Percentiles rank a stretch among this genome's conserved stretches.
These are phyloP conservation scores for Protea cynaroides DNA, from an alignment of 164 flowering plant species.

Conservation along the genomic window DNA sequence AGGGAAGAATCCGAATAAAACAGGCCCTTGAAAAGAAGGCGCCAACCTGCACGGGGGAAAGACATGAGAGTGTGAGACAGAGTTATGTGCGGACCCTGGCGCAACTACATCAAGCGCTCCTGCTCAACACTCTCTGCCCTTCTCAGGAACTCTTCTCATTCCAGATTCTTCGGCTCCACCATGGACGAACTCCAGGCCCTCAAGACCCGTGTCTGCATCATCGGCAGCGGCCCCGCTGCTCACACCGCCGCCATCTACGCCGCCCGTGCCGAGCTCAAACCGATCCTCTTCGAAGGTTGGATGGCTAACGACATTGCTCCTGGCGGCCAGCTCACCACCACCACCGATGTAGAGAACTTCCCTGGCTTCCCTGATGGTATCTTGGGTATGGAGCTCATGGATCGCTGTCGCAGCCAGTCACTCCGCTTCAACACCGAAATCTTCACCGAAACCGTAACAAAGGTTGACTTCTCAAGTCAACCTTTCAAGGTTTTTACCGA, in stretches of 20 bases:
- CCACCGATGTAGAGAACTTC: constrained; percentile 94
- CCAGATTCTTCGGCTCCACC: too few relatives aligned
- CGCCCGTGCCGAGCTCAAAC: constrained; percentile 85
- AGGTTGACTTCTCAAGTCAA: constrained; percentile 50
- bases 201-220: constrained; percentile 71
- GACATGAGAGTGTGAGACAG: too few relatives aligned
- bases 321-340: constrained; percentile 98
- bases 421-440: constrained; percentile 66
- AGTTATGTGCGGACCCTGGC: too few relatives aligned
- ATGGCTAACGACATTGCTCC: constrained; percentile 97
- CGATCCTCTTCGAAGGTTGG: constrained; percentile 91
- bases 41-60: too few relatives aligned
- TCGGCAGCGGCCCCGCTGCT: constrained; percentile 95
- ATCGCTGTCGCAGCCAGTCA: constrained; percentile 59
- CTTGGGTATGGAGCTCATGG: constrained; percentile 64
- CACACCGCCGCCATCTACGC: constrained; percentile 98
- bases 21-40: too few relatives aligned
- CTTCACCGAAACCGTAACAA: constrained; percentile 66
- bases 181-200: constrained; percentile 37
- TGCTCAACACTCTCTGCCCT: constrained; percentile 7
- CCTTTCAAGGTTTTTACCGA: constrained; percentile 68
- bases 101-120: too few relatives aligned
- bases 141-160: constrained; percentile 10
- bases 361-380: constrained; percentile 93
- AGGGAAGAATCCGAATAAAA: too few relatives aligned